Conservation (phyloP, 352 stramenopile species). For the Phytophthora multivora region DNA sequence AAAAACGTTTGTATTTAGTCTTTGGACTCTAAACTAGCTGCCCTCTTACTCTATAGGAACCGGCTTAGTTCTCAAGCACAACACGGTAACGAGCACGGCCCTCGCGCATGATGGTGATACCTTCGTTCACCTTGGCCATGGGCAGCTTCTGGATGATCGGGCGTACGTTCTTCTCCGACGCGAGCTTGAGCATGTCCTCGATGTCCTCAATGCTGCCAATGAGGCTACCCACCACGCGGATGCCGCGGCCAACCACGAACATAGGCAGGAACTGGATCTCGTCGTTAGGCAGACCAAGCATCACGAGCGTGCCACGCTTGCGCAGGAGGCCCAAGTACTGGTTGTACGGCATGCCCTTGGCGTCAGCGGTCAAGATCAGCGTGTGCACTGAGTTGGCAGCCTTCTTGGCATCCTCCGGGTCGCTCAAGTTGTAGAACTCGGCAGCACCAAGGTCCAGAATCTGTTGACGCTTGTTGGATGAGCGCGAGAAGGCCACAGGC, state of each 20-base stretch:
- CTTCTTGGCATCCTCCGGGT: slow-evolving; percentile 43
- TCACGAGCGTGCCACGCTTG: slow-evolving; percentile 61
- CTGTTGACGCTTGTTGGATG: slow-evolving; percentile 65
- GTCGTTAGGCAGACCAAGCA: slow-evolving; percentile 71
- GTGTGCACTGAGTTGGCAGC: slow-evolving; percentile 54
- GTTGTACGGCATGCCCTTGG: slow-evolving; percentile 56
- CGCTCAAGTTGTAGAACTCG: slow-evolving; percentile 60
- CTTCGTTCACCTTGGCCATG: slow-evolving; percentile 52
- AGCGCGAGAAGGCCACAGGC: slow-evolving; percentile 66
- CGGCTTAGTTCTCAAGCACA: slow-evolving; percentile 41
- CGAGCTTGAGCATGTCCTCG: slow-evolving; percentile 88
- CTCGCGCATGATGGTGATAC: slow-evolving; percentile 41
- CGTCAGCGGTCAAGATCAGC: slow-evolving; percentile 75
- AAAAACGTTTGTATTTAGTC: slow-evolving; percentile 6
- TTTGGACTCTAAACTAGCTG: neutral
- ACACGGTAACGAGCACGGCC: slow-evolving; percentile 53
- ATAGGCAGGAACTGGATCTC: slow-evolving; percentile 66
- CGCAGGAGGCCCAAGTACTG: slow-evolving; percentile 63
- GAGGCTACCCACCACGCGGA: slow-evolving; percentile 68
- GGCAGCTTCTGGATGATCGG: slow-evolving; percentile 53
- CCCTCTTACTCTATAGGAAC: neutral
- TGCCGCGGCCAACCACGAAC: slow-evolving; percentile 50
- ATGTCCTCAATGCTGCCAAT: slow-evolving; percentile 87
- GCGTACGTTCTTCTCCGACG: slow-evolving; percentile 63
- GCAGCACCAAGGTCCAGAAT: slow-evolving; percentile 78